Evolutionary conservation across 768 basidiomycete genomes (phyloP), one percentile per base, ranked within the genome.

Genomic region (Phlebiopsis gigantea): DNA sequence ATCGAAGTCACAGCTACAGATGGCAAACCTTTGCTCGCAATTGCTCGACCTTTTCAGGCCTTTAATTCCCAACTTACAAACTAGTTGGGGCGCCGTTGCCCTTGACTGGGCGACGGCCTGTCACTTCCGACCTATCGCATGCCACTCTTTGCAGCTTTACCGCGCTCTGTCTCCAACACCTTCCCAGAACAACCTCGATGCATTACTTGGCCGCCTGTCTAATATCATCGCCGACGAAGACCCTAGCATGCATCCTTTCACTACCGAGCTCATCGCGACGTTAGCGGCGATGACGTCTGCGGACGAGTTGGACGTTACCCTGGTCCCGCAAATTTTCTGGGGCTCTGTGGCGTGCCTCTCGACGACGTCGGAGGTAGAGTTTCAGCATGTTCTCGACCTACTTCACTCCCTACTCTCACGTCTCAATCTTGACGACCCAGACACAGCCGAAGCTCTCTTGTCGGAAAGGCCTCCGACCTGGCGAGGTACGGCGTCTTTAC

Each of bases 261-360:
- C 90, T 17, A 81, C 82, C 7, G 94, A 94, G 70, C 85, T 96
- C 57, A 72, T 97, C 30, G 75, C 82, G 42, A 95, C 89, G 0
- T 77, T 97, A 53, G 81, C 79, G 12, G 78, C 85, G 17, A 74
- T 88, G 57, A 80, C 82, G 19, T 73, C 75, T 17, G 73, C 79
- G 2, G 71, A 75, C 14, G 81, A 86, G 47, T 73, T 89, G 14
- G 79, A 87, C 60, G 73, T 77, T 53, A 71, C 77, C 0, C 75
- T 91, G 25, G 73, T 90, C 12, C 91, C 94, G 2, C 90, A 90
- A 60, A 75, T 95, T 49, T 96, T 90, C 69, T 97, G 94, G 95
- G 86, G 84, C 65, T 77, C 85, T 1, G 80, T 81, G 45, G 93
- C 92, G 1, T 90, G 85, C 64, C 78, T 96, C 19, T 85, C 83